Base-by-base conservation (phyloP, 495 filamentous ascomycete species). In the Hypoxylon rickii region DNA sequence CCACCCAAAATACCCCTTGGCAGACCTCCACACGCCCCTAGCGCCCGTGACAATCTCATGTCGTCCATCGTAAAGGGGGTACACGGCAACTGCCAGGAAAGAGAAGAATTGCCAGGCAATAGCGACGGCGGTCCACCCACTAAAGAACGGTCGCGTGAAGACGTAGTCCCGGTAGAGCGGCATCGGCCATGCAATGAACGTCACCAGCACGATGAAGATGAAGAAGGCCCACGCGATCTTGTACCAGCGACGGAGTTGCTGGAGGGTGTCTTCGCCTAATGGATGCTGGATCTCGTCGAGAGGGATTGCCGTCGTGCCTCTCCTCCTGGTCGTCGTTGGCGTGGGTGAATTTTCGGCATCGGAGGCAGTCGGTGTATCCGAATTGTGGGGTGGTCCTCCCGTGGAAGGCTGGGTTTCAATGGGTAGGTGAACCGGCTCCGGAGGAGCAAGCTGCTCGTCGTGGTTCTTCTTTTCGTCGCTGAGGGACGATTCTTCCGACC, bases 131-230 rank as follows among this genome's bases (percentile, higher is more conserved):
- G 89, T 81, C 89, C 89, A 93, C 11, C 89, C 88, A 0, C 86
- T 87, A 73, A 92, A 93, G 73, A 93, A 93, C 57, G 79, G 75
- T 74, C 84, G 86, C 68, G 82, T 86, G 72, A 93, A 93, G 13
- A 93, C 75, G 62, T 95, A 95, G 11, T 80, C 80, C 3, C 76
- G 89, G 64, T 91, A 95, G 82, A 95, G 82, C 1, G 89, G 89
- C 74, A 93, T 89, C 2, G 90, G 90, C 90, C 90, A 95, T 38
- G 91, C 78, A 16, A 95, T 76, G 7, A 95, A 73, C 18, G 92
- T 69, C 13, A 80, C 77, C 0, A 93, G 49, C 0, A 89, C 87
- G 73, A 92, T 78, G 65, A 79, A 72, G 32, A 85, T 73, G 1
- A 88, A 92, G 63, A 89, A 76, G 1, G 73, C 76, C 55, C 87